phyloP scores from a whole-genome alignment of 768 basidiomycete species.

The Trametes cingulata region DNA sequence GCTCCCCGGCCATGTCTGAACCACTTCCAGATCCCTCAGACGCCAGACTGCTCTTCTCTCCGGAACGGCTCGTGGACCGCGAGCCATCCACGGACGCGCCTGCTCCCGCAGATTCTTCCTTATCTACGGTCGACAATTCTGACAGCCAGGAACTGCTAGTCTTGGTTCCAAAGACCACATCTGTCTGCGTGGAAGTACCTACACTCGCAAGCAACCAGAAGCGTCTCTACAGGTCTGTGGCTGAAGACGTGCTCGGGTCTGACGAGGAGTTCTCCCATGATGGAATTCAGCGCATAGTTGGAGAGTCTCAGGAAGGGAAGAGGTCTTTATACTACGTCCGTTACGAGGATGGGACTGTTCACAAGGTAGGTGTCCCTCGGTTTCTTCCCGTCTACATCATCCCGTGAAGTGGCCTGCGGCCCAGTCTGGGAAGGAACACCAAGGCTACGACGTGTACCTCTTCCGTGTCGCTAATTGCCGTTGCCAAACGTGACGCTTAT shows the following conservation, averaged over 20 bases:
- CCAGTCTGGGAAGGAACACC: too few species aligned
- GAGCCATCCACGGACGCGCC: conserved; percentile 10
- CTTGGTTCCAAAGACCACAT: background rate
- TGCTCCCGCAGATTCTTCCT: conserved; percentile 2
- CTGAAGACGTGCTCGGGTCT: conserved; percentile 13
- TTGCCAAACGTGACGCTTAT: too few species aligned
- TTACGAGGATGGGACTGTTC: conserved; percentile 54
- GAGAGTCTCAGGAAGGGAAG: conserved; percentile 47
- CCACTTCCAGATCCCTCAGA: conserved; percentile 2
- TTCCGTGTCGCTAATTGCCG: too few species aligned
- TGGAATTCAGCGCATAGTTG: conserved; percentile 45
- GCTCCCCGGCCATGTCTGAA: conserved; percentile 7
- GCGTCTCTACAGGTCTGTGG: conserved; percentile 9
- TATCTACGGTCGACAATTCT: background rate
- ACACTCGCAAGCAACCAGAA: conserved; percentile 1
- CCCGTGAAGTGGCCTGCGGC: too few species aligned
- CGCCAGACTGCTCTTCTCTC: background rate
- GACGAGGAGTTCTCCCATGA: conserved; percentile 17
- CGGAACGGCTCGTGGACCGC: background rate
- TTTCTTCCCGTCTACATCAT: background rate
- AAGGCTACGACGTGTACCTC: too few species aligned
- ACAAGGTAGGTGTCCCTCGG: conserved; percentile 46
- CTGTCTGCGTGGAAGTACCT: conserved; percentile 9
- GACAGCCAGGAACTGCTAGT: too few species aligned
- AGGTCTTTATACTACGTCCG: conserved; percentile 63